Conservation (phyloP, 495 filamentous ascomycete species). For the Hypoxylon fuscum region DNA sequence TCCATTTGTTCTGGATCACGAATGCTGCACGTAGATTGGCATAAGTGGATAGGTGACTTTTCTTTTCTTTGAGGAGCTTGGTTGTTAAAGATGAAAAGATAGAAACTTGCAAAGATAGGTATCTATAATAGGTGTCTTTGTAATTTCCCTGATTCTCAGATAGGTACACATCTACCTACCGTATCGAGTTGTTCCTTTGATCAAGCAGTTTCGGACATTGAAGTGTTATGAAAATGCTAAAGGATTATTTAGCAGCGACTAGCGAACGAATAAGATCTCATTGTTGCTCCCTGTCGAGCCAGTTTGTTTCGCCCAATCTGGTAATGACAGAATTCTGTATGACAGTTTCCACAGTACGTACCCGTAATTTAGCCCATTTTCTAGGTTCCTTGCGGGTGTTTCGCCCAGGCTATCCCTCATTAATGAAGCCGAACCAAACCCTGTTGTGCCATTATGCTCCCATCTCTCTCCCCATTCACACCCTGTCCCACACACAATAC, state of each 20-base stretch:
- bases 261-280: conserved; percentile 29
- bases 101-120: background rate
- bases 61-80: background rate
- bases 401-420: conserved; percentile 38
- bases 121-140: too few species aligned
- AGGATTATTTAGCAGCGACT: conserved; percentile 38
- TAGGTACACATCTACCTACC: background rate
- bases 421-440: conserved; percentile 35
- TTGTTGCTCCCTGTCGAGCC: conserved; percentile 2
- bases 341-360: conserved; percentile 27
- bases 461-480: background rate
- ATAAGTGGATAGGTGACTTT: background rate
- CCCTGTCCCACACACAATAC: background rate
- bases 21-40: background rate
- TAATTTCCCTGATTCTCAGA: background rate
- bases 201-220: conserved; percentile 15
- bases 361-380: conserved; percentile 24
- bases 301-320: conserved; percentile 41
- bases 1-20: too few species aligned
- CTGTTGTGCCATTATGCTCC: conserved; percentile 26
- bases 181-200: conserved; percentile 9
- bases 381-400: conserved; percentile 31
- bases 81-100: background rate
- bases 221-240: conserved; percentile 18
- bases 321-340: conserved; percentile 29